Evolutionary conservation across 2,329 filamentous ascomycete genomes (phyloP), one percentile per base, ranked within the genome.

Genomic region (Fonsecaea monophora): DNA sequence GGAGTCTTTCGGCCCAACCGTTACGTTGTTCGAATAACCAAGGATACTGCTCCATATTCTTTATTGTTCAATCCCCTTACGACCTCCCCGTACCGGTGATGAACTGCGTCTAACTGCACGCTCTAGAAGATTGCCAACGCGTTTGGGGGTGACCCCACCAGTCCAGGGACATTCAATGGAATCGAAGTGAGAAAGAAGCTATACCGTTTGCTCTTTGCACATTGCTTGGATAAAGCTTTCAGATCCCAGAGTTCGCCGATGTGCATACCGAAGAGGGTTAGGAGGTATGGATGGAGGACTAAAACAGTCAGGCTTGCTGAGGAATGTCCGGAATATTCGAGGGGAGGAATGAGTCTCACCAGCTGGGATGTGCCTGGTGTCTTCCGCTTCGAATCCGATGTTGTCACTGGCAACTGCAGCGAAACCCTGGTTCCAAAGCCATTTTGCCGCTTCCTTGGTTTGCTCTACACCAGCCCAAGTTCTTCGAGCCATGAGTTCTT

Each of bases 381-480:
- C 4, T 40, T 40, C 38, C 38, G 12, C 48, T 70, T 87, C 86
- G 66, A 86, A 83, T 4, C 78, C 80, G 10, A 85, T 82, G 57
- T 81, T 80, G 66, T 89, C 87, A 1, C 85, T 84, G 0, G 82
- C 86, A 0, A 87, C 81, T 1, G 86, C 86, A 0, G 84, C 77
- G 70, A 88, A 87, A n/a, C 79, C 76, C 60, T 83, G 79, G 62
- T 87, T 82, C 85, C 85, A 88, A 18, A 88, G 76, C 85, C 86
- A 89, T 42, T 80, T 78, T 15, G 86, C 78, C 2, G 81, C n/a
- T 81, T 3, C 78, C 79, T 12, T 76, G 3, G 79, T 81, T 0
- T 82, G 81, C 55, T 84, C 79, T 1, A 86, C 77, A 0, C 84
- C 85, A 64, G 80, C 76, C 70, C 81, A 86, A 55, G 81, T 75